Base-by-base conservation (phyloP, 2,329 filamentous ascomycete genomes). In the Onygena corvina region DNA sequence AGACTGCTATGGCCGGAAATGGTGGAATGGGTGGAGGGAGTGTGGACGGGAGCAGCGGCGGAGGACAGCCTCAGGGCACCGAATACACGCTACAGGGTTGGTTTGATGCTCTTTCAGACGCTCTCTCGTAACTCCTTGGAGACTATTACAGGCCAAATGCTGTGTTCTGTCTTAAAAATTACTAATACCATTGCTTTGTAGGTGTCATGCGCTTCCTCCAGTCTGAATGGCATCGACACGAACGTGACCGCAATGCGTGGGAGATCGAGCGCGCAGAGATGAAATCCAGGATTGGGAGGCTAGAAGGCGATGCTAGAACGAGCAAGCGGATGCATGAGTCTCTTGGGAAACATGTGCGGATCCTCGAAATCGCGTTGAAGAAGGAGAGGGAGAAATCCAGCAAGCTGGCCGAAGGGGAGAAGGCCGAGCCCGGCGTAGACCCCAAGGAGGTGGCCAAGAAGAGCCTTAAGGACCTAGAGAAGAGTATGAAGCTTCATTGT, bases 171-270 rank as follows among this genome's bases (percentile, higher is more conserved):
- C 27, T 46, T 1, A 1, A 33, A 38, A 55, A 31, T 18, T 29
- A 30, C 12, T 21, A 47, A 34, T 36, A 31, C 12, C 4, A 35
- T 23, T 36, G 12, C 21, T 49, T 27, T 49, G 29, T 58, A 92
- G 86, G 92, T 63, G 92, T 98, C 31, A 98, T 98, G 92, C 89
- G 92, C 68, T 98, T 98, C 67, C 80, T 98, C 33, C 92, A 98
- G 71, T 92, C 92, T 44, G 90, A 98, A 77, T 98, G 92, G 92
- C 92, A 98, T 69, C 84, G 87, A 58, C 90, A 98, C 67, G 92
- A 98, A 70, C 85, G 92, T 69, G 92, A 95, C 64, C 81, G 92
- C 60, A 98, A 98, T 70, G 83, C 88, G 31, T 98, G 92, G 92
- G 92, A 98, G 68, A 98, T 98, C 64, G 92, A 98, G 69, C 83